Evolutionary conservation across 768 basidiomycete genomes (phyloP), one percentile per base, ranked within the genome.

Genomic region (Amylocystis lapponica): DNA sequence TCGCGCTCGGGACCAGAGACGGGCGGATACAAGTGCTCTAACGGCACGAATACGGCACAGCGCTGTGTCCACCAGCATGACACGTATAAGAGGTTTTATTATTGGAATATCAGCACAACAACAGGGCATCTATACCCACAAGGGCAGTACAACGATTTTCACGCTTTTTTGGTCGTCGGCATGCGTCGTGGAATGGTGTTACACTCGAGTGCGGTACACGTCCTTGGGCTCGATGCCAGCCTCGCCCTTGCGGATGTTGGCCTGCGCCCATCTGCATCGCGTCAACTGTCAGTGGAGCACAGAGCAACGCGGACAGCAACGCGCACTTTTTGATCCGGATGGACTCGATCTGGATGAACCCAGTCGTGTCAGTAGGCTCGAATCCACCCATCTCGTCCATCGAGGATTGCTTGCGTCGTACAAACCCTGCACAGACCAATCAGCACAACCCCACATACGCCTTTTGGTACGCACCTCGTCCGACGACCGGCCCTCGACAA

Each of bases 321-420:
- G 68, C 83, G 49, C 61, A 95, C 83, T 96, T 93, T 75, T 96
- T 97, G 66, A 99, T 92, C 36, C 96, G 81, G 65, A 99, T 98
- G 25, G 90, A 90, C 64, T 96, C 90, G 52, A 99, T 97, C 59
- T 86, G 83, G 66, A 98, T 97, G 75, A 98, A 98, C 4, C 94
- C 94, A 38, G 86, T 79, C 27, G 93, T 93, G 59, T 95, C 92
- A 25, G 86, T 89, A 17, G 94, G 94, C 68, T 95, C 91, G 66
- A 99, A 98, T 32, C 94, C 95, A 48, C 96, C 95, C 45, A 97
- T 81, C 69, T 95, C 93, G 64, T 99, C 96, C 96, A 99, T 98
- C 42, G 93, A 96, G 9, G 90, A 91, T 67, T 96, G 77, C 25
- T 83, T 83, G 58, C 93, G 58, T 99, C 96, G 62, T 99, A 99